Evolutionary conservation across 768 basidiomycete species (phyloP).

Genomic region (Lyophyllum semitale): DNA sequence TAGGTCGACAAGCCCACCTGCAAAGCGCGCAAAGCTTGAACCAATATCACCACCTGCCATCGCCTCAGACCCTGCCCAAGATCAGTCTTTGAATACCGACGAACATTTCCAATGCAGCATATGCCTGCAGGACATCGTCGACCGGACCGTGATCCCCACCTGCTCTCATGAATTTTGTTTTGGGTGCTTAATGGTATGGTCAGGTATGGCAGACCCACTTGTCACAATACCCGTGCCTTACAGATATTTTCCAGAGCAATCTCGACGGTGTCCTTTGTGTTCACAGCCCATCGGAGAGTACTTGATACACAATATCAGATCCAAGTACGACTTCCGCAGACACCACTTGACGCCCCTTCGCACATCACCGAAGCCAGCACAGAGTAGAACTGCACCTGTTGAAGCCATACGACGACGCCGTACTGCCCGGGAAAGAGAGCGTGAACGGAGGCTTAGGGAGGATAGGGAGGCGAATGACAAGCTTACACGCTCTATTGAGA

Average conservation of each 20-base stretch:
- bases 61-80: not conserved
- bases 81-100: conserved; percentile 22
- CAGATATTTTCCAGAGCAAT: conserved; percentile 54
- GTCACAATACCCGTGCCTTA: not conserved
- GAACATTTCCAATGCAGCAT: conserved; percentile 78
- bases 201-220: conserved; percentile 50
- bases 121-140: conserved; percentile 75
- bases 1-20: conserved; percentile 27
- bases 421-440: conserved; percentile 44
- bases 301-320: conserved; percentile 78
- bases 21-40: conserved; percentile 42
- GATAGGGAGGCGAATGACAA: conserved; percentile 64
- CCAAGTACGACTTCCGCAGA: conserved; percentile 80
- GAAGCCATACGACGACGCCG: conserved; percentile 35
- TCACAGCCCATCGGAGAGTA: conserved; percentile 67
- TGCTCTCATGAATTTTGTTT: conserved; percentile 97
- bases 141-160: conserved; percentile 78
- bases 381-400: conserved; percentile 23
- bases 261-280: conserved; percentile 78
- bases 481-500: conserved; percentile 72
- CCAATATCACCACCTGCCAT: conserved; percentile 18
- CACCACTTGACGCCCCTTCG: conserved; percentile 71
- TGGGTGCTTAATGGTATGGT: conserved; percentile 86
- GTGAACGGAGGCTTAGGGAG: conserved; percentile 55
- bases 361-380: conserved; percentile 43